Percentiles rank a stretch among this genome's conserved stretches.
Evolutionary conservation across 1,284 basidiomycete genomes (phyloP).

Genomic region (Exsudoporus floridanus): DNA sequence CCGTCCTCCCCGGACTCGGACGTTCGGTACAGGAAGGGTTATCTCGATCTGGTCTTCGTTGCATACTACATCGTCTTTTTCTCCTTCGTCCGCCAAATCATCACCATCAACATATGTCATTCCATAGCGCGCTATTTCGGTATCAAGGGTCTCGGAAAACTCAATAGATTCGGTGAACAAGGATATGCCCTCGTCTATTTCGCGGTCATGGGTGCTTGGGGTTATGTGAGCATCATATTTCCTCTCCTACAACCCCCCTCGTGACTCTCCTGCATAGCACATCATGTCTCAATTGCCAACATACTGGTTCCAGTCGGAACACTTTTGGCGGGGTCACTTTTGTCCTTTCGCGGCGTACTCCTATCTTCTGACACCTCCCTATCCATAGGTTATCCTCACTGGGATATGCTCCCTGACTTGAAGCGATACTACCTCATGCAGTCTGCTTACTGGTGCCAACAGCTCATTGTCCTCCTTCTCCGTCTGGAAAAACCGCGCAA

Average conservation of each 20-base stretch:
- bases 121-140: slow-evolving; percentile 75
- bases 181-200: slow-evolving; percentile 87
- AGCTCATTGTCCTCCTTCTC: slow-evolving; percentile 84
- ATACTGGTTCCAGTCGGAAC: slow-evolving; percentile 84
- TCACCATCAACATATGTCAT: slow-evolving; percentile 68
- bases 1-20: slow-evolving; percentile 53
- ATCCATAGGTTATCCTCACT: slow-evolving; percentile 76
- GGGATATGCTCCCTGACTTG: slow-evolving; percentile 82
- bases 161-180: slow-evolving; percentile 88
- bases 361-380: background rate
- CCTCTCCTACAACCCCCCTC: background rate
- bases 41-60: slow-evolving; percentile 80
- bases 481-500: slow-evolving; percentile 92
- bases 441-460: slow-evolving; percentile 91
- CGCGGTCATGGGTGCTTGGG: slow-evolving; percentile 66
- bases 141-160: slow-evolving; percentile 64
- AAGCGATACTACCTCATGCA: slow-evolving; percentile 94
- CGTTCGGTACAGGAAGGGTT: slow-evolving; percentile 75
- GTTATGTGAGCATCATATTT: slow-evolving; percentile 59
- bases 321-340: slow-evolving; percentile 76
- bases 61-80: slow-evolving; percentile 89
- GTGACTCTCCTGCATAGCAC: slow-evolving; percentile 42
- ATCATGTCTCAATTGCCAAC: slow-evolving; percentile 88
- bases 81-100: slow-evolving; percentile 83
- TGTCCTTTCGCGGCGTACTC: background rate